Conservation (phyloP, 176 grass and related monocot genomes). For the Triticum monococcum region DNA sequence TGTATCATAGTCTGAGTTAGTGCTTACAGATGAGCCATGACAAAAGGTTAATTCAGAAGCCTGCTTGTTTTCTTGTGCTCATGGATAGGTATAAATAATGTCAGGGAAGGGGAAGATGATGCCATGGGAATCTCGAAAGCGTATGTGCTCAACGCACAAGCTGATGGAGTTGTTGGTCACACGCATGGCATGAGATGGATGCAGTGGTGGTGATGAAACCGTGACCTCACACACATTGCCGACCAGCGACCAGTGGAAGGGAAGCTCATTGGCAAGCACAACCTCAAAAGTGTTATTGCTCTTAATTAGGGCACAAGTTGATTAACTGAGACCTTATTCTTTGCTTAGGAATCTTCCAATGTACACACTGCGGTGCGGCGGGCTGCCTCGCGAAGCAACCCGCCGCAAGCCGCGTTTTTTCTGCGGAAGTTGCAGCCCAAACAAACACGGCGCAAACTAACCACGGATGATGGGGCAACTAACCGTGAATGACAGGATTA, state of each 20-base stretch:
- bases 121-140: conserved; percentile 7
- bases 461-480: neutral
- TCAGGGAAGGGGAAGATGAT: neutral
- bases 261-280: conserved; percentile 22
- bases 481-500: neutral
- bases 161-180: conserved; percentile 29
- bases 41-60: conserved; percentile 6
- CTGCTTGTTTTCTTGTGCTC: conserved; percentile 15
- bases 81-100: conserved; percentile 18
- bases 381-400: neutral
- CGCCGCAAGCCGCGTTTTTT: neutral
- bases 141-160: conserved; percentile 22
- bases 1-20: neutral
- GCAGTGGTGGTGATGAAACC: neutral
- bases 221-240: conserved; percentile 28
- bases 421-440: neutral
- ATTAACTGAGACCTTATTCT: neutral
- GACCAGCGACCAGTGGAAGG: conserved; percentile 18
- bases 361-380: neutral
- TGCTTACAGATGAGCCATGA: neutral
- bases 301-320: conserved; percentile 9
- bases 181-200: conserved; percentile 28
- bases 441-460: neutral
- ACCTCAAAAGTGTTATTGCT: conserved; percentile 6
- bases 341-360: neutral